phyloP scores from a whole-genome alignment of 2,329 filamentous ascomycete genomes.

The Diaporthe sp. region DNA sequence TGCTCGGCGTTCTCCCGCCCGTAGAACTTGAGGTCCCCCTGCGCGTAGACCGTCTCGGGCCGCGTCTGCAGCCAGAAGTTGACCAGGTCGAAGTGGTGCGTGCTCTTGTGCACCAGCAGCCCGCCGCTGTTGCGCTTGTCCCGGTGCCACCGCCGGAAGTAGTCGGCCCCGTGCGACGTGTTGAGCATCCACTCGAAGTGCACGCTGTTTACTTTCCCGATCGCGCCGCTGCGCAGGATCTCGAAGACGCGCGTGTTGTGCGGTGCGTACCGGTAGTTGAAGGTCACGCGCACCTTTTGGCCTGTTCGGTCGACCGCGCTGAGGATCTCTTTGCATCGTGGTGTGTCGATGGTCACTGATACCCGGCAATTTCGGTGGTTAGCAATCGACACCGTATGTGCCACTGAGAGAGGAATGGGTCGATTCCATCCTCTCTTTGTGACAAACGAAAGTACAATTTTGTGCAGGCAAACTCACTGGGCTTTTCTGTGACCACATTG shows the following conservation, averaged over 20 bases:
- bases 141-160: constrained; percentile 72
- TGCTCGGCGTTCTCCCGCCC: constrained; percentile 69
- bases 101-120: constrained; percentile 70
- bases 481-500: constrained; percentile 72
- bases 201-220: constrained; percentile 66
- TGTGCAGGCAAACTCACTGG: constrained; percentile 45
- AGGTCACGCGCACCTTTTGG: constrained; percentile 64
- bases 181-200: constrained; percentile 75
- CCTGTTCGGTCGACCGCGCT: constrained; percentile 62
- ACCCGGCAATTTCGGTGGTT: neutral
- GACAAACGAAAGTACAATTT: neutral
- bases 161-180: constrained; percentile 70
- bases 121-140: constrained; percentile 70
- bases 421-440: too few relatives aligned
- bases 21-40: constrained; percentile 69
- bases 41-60: constrained; percentile 66
- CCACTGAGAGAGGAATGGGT: too few relatives aligned
- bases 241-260: constrained; percentile 71
- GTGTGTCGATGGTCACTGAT: constrained; percentile 66
- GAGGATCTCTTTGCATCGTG: constrained; percentile 64
- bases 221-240: constrained; percentile 62
- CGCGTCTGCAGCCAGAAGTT: constrained; percentile 70
- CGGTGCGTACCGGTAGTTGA: constrained; percentile 75
- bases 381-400: neutral
- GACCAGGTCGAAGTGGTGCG: constrained; percentile 72